Evolutionary conservation across 2,329 filamentous ascomycete species (phyloP), one percentile per base, ranked within the genome.

Genomic region (Neonectria faginata): DNA sequence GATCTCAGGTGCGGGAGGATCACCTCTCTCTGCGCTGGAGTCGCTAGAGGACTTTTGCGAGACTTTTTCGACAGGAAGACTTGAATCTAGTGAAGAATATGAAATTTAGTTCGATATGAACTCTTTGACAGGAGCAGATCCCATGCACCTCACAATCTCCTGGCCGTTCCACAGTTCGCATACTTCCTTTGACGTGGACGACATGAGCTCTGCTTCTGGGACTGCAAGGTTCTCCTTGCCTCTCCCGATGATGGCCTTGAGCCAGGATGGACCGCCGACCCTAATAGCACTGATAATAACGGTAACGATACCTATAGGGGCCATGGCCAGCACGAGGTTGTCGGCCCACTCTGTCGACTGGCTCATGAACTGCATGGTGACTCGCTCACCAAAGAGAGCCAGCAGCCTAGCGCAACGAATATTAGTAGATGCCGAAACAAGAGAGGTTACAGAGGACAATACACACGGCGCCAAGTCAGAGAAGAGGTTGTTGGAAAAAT

Each of bases 361-460:
- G 25, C 50, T 47, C 33, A 60, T 42, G 48, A 53, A 54, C 5
- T 60, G 57, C 48, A 41, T 45, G 4, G 57, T 53, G 4, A 60
- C 57, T 2, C 41, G 27, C 6, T 54, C 57, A 9, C 57, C 48
- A 11, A 60, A 60, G n/a, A 60, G 36, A 7, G 57, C 57, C 12
- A 53, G 18, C 4, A 60, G 14, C 4, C 57, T 60, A 16, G 27
- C 3, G 3, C 16, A n/a, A 29, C 8, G 3, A 2, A 2, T 5
- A 16, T 50, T 8, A 50, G 10, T 3, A 16, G 2, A 4, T 33
- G n/a, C 5, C 4, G 3, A 10, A 8, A 11, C 5, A 10, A 5
- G 14, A 14, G 16, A 42, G 9, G 4, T 4, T 8, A 18, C 5
- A 33, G 14, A 39, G 11, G n/a, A 10, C 3, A 14, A 3, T 7